Percentiles rank a stretch among this genome's conserved stretches.
Conservation (phyloP, 768 basidiomycete species). For the Trametopsis cervina region DNA sequence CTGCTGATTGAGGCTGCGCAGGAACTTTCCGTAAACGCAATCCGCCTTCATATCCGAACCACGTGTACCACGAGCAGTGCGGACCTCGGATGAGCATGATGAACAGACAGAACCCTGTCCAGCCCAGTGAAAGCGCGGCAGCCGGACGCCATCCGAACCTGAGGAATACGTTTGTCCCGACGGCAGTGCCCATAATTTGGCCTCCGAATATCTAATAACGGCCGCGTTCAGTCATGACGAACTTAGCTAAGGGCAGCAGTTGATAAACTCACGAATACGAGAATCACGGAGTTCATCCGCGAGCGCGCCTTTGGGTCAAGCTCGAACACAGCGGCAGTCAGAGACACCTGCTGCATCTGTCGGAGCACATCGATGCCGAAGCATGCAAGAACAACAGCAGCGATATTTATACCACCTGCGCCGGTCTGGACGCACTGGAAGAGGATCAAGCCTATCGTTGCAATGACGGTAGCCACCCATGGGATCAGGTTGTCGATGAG, state of each 20-base stretch:
- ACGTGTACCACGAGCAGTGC: slow-evolving; percentile 42
- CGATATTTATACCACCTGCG: slow-evolving; percentile 61
- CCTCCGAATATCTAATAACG: slow-evolving; percentile 50
- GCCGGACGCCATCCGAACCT: slow-evolving; percentile 60
- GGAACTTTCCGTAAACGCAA: slow-evolving; percentile 3
- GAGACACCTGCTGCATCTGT: slow-evolving; percentile 61
- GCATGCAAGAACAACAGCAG: slow-evolving; percentile 59
- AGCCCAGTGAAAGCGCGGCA: slow-evolving; percentile 51
- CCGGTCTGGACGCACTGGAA: slow-evolving; percentile 57
- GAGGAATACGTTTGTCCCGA: slow-evolving; percentile 63
- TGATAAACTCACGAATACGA: slow-evolving; percentile 45
- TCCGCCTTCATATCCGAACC: slow-evolving; percentile 60
- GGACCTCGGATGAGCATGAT: slow-evolving; percentile 61
- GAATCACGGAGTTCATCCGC: slow-evolving; percentile 65
- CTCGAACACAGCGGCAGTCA: slow-evolving; percentile 44
- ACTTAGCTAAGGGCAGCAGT: neutral
- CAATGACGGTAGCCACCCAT: slow-evolving; percentile 64
- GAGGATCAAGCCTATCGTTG: slow-evolving; percentile 35
- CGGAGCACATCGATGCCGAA: slow-evolving; percentile 62
- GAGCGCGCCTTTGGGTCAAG: slow-evolving; percentile 23
- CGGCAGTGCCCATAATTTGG: slow-evolving; percentile 73
- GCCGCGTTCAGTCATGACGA: neutral
- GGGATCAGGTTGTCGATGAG: slow-evolving; percentile 61
- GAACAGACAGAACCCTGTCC: slow-evolving; percentile 45
- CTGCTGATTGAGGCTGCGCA: no score